A percentile compares a stretch with the other conserved stretches of the same genome.
Conservation (phyloP, 495 filamentous ascomycete species). For the Sporormia fimetaria region DNA sequence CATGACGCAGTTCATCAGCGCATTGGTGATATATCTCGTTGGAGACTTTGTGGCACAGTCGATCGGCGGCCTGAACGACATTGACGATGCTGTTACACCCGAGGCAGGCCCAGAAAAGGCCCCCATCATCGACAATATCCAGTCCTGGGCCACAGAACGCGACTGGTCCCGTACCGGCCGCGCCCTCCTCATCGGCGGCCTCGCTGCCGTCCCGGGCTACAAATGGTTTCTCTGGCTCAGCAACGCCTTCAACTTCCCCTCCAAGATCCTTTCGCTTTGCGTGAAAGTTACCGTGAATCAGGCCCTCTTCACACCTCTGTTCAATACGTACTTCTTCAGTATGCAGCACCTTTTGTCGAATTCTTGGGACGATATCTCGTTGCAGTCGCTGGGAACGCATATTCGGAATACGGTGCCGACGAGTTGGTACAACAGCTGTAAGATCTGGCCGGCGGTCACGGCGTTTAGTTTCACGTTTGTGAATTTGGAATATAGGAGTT, state of each 20-base stretch:
- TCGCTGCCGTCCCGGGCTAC: slow-evolving; percentile 65
- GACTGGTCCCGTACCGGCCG: slow-evolving; percentile 46
- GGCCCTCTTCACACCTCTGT: slow-evolving; percentile 67
- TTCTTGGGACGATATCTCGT: no score
- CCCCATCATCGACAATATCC: not conserved
- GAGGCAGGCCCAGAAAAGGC: not conserved
- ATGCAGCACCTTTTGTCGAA: slow-evolving; percentile 58
- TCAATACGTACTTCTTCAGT: slow-evolving; percentile 88
- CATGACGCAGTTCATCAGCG: slow-evolving; percentile 62
- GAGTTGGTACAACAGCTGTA: slow-evolving; percentile 66
- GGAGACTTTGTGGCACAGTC: slow-evolving; percentile 74
- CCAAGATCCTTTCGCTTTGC: slow-evolving; percentile 40
- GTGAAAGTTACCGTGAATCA: slow-evolving; percentile 75
- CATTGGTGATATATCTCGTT: slow-evolving; percentile 64
- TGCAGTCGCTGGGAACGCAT: no score
- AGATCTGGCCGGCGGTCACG: slow-evolving; percentile 84
- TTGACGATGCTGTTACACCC: not conserved
- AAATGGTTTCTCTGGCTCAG: slow-evolving; percentile 79
- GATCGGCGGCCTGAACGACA: slow-evolving; percentile 28
- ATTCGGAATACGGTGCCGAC: slow-evolving; percentile 65
- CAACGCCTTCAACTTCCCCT: slow-evolving; percentile 67
- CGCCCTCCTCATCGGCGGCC: slow-evolving; percentile 59
- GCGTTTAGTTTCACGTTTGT: slow-evolving; percentile 82
- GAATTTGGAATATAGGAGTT: slow-evolving; percentile 59
- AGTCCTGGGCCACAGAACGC: not conserved